These are phyloP conservation scores for Bjerkandera adusta DNA, from an alignment of 1,284 basidiomycete genomes.

Conservation along the genomic window DNA sequence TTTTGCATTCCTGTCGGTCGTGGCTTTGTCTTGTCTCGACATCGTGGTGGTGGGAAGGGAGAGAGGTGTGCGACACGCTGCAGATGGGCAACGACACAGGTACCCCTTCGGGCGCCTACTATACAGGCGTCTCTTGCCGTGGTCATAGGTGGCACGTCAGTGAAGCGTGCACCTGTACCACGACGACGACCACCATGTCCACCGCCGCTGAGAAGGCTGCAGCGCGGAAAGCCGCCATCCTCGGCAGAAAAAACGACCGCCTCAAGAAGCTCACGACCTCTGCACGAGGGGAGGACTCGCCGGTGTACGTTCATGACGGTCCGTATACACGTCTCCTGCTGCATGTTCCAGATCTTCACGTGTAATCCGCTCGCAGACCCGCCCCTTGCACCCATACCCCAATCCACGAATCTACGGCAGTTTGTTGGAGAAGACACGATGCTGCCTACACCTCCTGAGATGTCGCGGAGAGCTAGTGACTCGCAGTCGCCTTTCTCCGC, in stretches of 20 bases:
- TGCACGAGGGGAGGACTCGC: conserved; percentile 68
- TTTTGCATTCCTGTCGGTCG: conserved; percentile 74
- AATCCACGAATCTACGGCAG: conserved; percentile 31
- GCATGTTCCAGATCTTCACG: conserved; percentile 14
- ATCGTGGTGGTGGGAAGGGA: conserved; percentile 36
- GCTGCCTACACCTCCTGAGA: conserved; percentile 43
- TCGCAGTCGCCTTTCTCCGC: conserved; percentile 18
- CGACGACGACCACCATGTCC: conserved; percentile 27
- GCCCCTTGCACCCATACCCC: conserved; percentile 36
- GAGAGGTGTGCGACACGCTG: conserved; percentile 11
- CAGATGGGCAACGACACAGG: neutral
- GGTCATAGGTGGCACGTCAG: conserved; percentile 10
- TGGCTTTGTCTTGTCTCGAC: conserved; percentile 80
- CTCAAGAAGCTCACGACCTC: conserved; percentile 73
- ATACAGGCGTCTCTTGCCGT: neutral
- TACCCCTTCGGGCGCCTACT: conserved; percentile 8
- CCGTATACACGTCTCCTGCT: too few species aligned
- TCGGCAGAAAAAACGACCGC: conserved; percentile 65
- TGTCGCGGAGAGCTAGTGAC: conserved; percentile 26
- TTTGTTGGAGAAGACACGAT: conserved; percentile 63
- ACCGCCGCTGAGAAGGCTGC: conserved; percentile 64
- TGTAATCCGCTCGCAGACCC: conserved; percentile 36
- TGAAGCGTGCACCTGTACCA: conserved; percentile 8
- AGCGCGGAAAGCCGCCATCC: conserved; percentile 72
- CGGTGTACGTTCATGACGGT: conserved; percentile 59